phyloP scores from a whole-genome alignment of 495 filamentous ascomycete genomes.

The Penicillium nucicola region DNA sequence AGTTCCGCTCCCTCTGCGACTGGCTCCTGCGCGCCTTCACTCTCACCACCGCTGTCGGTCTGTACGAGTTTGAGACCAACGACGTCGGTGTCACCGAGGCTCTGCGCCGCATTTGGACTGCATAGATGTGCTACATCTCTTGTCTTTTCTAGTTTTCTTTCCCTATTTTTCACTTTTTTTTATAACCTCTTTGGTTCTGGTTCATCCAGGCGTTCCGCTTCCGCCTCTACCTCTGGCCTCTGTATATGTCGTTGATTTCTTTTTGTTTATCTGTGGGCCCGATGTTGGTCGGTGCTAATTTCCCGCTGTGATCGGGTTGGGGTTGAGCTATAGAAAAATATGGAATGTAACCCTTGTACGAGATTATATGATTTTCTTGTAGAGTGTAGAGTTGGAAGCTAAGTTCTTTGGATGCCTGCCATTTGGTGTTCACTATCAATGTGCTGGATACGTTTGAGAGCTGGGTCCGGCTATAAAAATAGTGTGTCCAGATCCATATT shows the following conservation, averaged over 20 bases:
- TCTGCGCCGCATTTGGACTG: slow-evolving; percentile 81
- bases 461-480: no score
- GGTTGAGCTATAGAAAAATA: slow-evolving; percentile 6
- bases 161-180: slow-evolving; percentile 26
- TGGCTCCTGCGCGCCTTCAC: slow-evolving; percentile 81
- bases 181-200: slow-evolving; percentile 14
- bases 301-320: slow-evolving; percentile 8
- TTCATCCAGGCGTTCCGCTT: slow-evolving; percentile 37
- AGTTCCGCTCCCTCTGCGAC: slow-evolving; percentile 55
- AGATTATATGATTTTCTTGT: neutral
- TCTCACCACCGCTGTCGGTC: slow-evolving; percentile 74
- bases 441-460: no score
- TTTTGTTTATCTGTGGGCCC: slow-evolving; percentile 24
- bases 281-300: slow-evolving; percentile 21
- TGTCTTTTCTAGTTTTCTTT: slow-evolving; percentile 27
- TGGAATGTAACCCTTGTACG: slow-evolving; percentile 11
- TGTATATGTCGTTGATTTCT: slow-evolving; percentile 37
- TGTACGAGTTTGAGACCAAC: slow-evolving; percentile 99
- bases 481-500: neutral
- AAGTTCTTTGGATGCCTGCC: neutral
- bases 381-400: neutral
- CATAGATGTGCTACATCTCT: slow-evolving; percentile 34
- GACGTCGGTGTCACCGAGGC: slow-evolving; percentile 92
- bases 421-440: neutral
- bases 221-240: slow-evolving; percentile 13